Evolutionary conservation across 2,329 filamentous ascomycete species (phyloP), one percentile per base, ranked within the genome.

Genomic region (Penicillium freii): DNA sequence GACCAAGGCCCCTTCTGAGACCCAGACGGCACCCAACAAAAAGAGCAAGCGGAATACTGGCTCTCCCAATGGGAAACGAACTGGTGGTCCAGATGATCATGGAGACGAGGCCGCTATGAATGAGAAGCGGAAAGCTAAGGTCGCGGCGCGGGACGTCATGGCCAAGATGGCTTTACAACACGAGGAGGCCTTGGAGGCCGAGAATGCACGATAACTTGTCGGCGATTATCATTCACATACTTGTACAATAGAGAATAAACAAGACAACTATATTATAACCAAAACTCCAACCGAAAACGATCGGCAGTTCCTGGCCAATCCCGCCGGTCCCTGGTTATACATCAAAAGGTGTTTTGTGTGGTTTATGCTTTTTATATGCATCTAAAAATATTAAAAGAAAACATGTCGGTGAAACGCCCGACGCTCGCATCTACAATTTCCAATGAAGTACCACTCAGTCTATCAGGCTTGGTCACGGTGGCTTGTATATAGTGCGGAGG

Each of bases 181-280:
- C 7, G 74, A 76, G 54, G 74, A 76, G 56, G 71, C 70, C 10
- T 71, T 75, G 71, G 73, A 73, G 45, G 69, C 64, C 1, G 70
- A 71, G 13, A 64, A 65, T 15, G 47, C 55, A 17, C 62, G 63
- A 51, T 71, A 47, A 42, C 33, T 40, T 7, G 5, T 17, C 4
- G 21, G 8, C 6, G 23, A 7, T 15, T 39, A 19, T 36, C 15
- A 17, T 46, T 11, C 50, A 44, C 19, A 40, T 34, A 42, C 11
- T 42, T 54, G 52, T 54, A 54, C 36, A 49, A 36, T 43, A 48
- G 34, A 19, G 7, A 47, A 47, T n/a, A 8, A 3, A 10, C 5
- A 25, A 17, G 3, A 25, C 11, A 25, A 6, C 1, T 11, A 29
- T 34, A n/a, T 25, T 34, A 34, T 4, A 9, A 11, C 6, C 11